Evolutionary conservation across 768 basidiomycete species (phyloP).

Genomic region (Mycena crocata): DNA sequence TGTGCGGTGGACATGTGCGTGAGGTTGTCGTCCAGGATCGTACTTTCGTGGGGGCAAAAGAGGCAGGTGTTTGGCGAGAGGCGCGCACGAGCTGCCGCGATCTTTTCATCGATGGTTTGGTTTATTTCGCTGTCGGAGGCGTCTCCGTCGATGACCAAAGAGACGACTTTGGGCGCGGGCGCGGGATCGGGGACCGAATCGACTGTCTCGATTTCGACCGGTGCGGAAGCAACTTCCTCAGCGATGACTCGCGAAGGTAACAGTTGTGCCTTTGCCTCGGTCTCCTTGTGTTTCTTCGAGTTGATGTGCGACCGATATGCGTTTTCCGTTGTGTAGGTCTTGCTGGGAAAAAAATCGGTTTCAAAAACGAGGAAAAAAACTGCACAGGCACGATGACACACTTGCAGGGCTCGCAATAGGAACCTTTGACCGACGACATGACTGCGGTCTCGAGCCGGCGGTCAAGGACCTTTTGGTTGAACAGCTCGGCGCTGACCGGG

Average conservation of each 20-base stretch:
- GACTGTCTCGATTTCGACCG: conserved; percentile 23
- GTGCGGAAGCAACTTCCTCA: conserved; percentile 34
- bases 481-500: conserved; percentile 80
- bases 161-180: conserved; percentile 28
- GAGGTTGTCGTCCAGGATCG: conserved; percentile 73
- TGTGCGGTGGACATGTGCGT: conserved; percentile 89
- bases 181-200: conserved; percentile 24
- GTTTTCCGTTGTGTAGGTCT: conserved; percentile 90
- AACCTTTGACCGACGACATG: conserved; percentile 67
- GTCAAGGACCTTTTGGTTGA: conserved; percentile 91
- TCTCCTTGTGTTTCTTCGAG: conserved; percentile 92
- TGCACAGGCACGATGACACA: conserved; percentile 55
- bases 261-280: conserved; percentile 62
- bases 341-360: conserved; percentile 61
- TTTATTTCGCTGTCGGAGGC: conserved; percentile 61
- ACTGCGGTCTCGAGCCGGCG: conserved; percentile 81
- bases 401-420: conserved; percentile 86
- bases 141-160: conserved; percentile 45
- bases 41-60: conserved; percentile 75
- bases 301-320: conserved; percentile 88
- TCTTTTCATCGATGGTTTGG: conserved; percentile 77
- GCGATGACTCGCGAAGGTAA: conserved; percentile 5
- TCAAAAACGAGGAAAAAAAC: conserved; percentile 7
- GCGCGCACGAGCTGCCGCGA: conserved; percentile 74
- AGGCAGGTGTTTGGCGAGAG: conserved; percentile 80